These are phyloP conservation scores for Podospora fimiseda DNA, from an alignment of 495 filamentous ascomycete genomes.

Conservation along the genomic window DNA sequence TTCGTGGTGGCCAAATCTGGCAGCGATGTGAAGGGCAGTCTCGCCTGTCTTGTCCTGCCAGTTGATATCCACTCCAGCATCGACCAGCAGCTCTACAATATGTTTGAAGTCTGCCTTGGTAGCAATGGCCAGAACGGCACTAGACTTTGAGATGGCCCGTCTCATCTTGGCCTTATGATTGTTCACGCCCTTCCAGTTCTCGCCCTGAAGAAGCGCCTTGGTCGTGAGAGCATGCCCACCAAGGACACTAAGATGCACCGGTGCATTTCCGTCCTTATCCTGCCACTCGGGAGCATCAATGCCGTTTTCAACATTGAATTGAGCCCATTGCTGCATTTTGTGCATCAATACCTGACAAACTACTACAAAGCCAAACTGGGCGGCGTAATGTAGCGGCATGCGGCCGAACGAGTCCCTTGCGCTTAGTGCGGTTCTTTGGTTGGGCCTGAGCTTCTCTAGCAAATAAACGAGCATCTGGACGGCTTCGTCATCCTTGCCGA, in stretches of 20 bases:
- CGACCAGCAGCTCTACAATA: slow-evolving; percentile 80
- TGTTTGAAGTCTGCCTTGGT: slow-evolving; percentile 73
- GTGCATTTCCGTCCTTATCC: slow-evolving; percentile 85
- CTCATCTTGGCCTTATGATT: slow-evolving; percentile 55
- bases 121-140: slow-evolving; percentile 80
- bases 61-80: slow-evolving; percentile 89
- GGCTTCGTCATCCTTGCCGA: slow-evolving; percentile 65
- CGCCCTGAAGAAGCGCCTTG: slow-evolving; percentile 67
- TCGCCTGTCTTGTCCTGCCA: slow-evolving; percentile 92
- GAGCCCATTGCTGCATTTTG: slow-evolving; percentile 80
- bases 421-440: slow-evolving; percentile 63
- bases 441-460: slow-evolving; percentile 59
- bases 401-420: slow-evolving; percentile 74
- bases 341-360: slow-evolving; percentile 84
- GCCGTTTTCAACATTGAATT: slow-evolving; percentile 75
- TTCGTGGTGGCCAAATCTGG: slow-evolving; percentile 74
- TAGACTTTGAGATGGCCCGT: slow-evolving; percentile 72
- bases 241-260: slow-evolving; percentile 85
- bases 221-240: slow-evolving; percentile 86
- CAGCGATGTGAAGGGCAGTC: slow-evolving; percentile 86
- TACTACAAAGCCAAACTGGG: slow-evolving; percentile 85
- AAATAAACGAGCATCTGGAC: slow-evolving; percentile 69
- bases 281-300: slow-evolving; percentile 85
- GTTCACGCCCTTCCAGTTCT: slow-evolving; percentile 60
- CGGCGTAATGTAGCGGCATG: slow-evolving; percentile 88